Conservation (phyloP, 441 rosid species). For the Populus hybrid region DNA sequence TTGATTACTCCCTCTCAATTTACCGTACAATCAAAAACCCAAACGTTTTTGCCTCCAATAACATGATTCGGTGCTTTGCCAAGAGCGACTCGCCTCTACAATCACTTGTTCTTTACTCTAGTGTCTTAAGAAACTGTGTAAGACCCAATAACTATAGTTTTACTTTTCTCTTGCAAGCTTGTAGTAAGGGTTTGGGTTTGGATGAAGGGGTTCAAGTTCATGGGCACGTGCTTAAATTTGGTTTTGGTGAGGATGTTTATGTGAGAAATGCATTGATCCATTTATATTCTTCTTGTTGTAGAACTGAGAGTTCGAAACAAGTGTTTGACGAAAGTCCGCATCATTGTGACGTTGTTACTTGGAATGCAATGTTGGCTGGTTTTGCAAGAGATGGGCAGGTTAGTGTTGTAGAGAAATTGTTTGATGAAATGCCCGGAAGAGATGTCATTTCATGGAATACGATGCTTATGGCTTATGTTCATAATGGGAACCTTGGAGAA, state of each 20-base stretch:
- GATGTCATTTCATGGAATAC: slow-evolving; percentile 58
- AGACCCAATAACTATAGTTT: slow-evolving; percentile 28
- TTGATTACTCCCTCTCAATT: slow-evolving; percentile 16
- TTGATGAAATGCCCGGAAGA: slow-evolving; percentile 55
- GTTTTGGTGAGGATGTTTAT: slow-evolving; percentile 29
- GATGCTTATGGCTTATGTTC: slow-evolving; percentile 58
- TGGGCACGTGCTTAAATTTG: slow-evolving; percentile 23
- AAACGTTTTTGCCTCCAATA: slow-evolving; percentile 24
- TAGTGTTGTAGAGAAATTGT: slow-evolving; percentile 38
- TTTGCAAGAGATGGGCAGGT: slow-evolving; percentile 39
- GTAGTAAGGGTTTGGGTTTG: slow-evolving; percentile 19
- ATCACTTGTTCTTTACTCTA: slow-evolving; percentile 18
- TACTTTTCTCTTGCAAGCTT: slow-evolving; percentile 28
- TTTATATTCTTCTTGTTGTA: slow-evolving; percentile 26
- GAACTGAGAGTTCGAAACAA: slow-evolving; percentile 9
- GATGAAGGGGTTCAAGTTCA: slow-evolving; percentile 29
- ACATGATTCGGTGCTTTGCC: slow-evolving; percentile 30
- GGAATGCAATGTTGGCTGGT: slow-evolving; percentile 46
- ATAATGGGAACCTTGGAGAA: slow-evolving; percentile 40
- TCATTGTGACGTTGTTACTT: slow-evolving; percentile 40
- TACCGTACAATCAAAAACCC: slow-evolving; percentile 14
- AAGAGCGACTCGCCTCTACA: slow-evolving; percentile 14
- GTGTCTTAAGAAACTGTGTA: slow-evolving; percentile 7
- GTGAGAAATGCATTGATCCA: slow-evolving; percentile 31
- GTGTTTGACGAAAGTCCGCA: slow-evolving; percentile 34